phyloP scores from a whole-genome alignment of 163 green algal species.

The Scenedesmus sp. region DNA sequence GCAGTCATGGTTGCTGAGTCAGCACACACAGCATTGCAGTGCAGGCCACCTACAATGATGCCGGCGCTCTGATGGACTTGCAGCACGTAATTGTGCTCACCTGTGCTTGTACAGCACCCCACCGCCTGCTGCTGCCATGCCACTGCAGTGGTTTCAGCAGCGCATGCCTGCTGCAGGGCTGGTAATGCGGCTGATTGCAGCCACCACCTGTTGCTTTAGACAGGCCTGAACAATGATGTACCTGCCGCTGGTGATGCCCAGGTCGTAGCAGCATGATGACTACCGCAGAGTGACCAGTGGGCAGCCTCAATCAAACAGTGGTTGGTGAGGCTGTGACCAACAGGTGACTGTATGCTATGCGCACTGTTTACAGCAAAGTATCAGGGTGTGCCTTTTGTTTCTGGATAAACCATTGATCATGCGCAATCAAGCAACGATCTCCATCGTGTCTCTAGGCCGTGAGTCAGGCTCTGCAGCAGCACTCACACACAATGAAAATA shows the following conservation, averaged over 20 bases:
- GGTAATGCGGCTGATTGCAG: not conserved
- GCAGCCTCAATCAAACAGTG: not conserved
- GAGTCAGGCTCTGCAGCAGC: not conserved
- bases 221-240: not conserved
- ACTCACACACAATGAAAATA: not conserved
- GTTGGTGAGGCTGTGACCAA: not conserved
- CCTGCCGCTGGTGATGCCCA: not conserved
- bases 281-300: too few species aligned
- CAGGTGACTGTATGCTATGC: slow-evolving; percentile 3
- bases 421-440: not conserved
- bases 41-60: not conserved
- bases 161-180: not conserved
- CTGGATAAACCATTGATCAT: not conserved
- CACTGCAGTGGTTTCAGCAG: not conserved
- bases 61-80: not conserved
- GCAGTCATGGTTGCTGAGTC: not conserved
- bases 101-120: not conserved
- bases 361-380: not conserved
- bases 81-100: not conserved
- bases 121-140: not conserved
- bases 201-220: not conserved
- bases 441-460: not conserved
- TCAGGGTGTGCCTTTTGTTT: not conserved
- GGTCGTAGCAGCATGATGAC: not conserved
- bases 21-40: not conserved